Evolutionary conservation across 1,139 yeast species (phyloP).

Genomic region (Blastobotrys proliferans): DNA sequence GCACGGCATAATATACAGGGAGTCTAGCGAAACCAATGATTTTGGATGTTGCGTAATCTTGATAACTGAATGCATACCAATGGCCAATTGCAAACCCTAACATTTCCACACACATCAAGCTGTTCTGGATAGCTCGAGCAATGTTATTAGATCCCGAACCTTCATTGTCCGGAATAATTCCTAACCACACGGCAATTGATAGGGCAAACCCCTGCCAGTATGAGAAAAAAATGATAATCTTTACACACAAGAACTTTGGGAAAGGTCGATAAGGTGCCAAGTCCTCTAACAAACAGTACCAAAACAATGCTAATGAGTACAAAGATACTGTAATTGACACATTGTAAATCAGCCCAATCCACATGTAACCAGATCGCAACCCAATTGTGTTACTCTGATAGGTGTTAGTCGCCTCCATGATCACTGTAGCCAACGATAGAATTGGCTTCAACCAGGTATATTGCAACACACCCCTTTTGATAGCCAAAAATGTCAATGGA

Average conservation of each 20-base stretch:
- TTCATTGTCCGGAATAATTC: constrained; percentile 40
- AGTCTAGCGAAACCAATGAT: constrained; percentile 68
- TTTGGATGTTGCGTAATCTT: constrained; percentile 57
- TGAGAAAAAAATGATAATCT: constrained; percentile 88
- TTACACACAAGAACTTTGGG: constrained; percentile 90
- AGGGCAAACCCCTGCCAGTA: constrained; percentile 91
- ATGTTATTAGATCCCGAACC: constrained; percentile 32
- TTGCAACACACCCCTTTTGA: constrained; percentile 85
- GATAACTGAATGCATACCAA: constrained; percentile 77
- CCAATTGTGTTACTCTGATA: constrained; percentile 48
- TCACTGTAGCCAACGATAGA: constrained; percentile 53
- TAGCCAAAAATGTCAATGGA: constrained; percentile 67
- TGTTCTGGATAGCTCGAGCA: constrained; percentile 65
- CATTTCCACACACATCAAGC: constrained; percentile 77
- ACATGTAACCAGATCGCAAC: constrained; percentile 49
- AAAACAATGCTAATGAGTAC: constrained; percentile 82
- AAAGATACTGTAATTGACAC: constrained; percentile 75
- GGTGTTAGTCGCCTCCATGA: constrained; percentile 48
- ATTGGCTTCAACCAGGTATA: constrained; percentile 94
- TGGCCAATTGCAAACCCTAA: constrained; percentile 85
- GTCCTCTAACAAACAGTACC: constrained; percentile 82
- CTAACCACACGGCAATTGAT: constrained; percentile 55
- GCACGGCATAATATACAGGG: constrained; percentile 55
- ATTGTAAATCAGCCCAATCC: constrained; percentile 72
- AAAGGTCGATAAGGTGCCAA: constrained; percentile 79